Conservation (phyloP, 2,329 filamentous ascomycete genomes). For the Dichotomopilus funicola region DNA sequence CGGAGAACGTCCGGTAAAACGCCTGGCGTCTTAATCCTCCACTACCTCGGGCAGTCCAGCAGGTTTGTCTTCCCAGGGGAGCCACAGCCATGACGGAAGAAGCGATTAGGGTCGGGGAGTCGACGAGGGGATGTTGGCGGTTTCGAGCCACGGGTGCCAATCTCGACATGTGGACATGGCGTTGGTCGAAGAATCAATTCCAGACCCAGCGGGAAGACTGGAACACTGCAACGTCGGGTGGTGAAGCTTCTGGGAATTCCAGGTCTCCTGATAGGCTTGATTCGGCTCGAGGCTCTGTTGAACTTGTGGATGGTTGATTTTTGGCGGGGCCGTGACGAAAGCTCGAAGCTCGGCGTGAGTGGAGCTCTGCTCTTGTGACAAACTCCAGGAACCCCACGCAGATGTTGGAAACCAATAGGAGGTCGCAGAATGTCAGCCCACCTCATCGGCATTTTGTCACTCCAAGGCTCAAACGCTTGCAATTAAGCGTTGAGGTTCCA, state of each 20-base stretch:
- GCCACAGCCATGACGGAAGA: constrained; percentile 5
- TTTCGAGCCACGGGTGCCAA: constrained; percentile 16
- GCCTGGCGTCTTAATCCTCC: no score
- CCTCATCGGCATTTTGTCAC: neutral
- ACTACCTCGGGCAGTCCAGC: no score
- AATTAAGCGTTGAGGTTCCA: neutral
- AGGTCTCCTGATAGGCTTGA: neutral
- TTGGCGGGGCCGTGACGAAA: no score
- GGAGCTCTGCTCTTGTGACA: neutral
- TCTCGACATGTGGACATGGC: constrained; percentile 23
- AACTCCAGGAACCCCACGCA: constrained; percentile 2
- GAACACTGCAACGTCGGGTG: no score
- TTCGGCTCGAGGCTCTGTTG: neutral
- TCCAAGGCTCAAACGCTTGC: no score
- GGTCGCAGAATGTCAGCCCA: neutral
- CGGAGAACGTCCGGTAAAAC: constrained; percentile 41
- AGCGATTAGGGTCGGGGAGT: no score
- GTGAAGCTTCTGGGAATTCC: no score
- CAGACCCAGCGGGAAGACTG: neutral
- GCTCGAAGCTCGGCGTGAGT: neutral
- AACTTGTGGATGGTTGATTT: neutral
- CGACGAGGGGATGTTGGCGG: constrained; percentile 9
- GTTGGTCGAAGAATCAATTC: neutral
- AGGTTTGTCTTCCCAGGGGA: neutral
- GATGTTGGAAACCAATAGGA: neutral